Evolutionary conservation across 2,329 filamentous ascomycete genomes (phyloP), one percentile per base, ranked within the genome.

Genomic region (Stachybotrys chartarum): DNA sequence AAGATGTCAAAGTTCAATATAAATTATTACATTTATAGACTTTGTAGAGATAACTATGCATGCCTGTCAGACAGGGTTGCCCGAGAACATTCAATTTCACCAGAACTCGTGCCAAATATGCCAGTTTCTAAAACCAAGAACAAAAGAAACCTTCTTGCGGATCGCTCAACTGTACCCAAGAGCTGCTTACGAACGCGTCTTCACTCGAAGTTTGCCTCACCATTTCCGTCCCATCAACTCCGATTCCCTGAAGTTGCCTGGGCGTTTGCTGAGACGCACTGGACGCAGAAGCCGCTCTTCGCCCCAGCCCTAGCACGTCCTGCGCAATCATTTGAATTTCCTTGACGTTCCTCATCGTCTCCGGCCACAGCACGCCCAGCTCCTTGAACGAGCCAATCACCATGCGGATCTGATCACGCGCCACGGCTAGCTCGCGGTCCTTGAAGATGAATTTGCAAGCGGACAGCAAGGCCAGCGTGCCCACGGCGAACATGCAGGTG

Each of bases 401-500:
- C 63, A 75, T 65, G 6, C 72, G 68, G 24, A 76, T 72, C 58
- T 76, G 73, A 30, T 72, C 67, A 55, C 74, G 63, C n/a, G 71
- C 71, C 1, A 70, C 63, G 1, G 64, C 59, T 6, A 75, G 58
- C 16, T 71, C 63, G 30, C 62, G 60, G 0, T 65, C 68, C 7
- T 61, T 62, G n/a, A 75, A 57, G 24, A 70, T 55, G 53, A 64
- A 70, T 14, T 63, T 66, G 57, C 72, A 75, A 3, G 72, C 72
- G 0, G 73, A 72, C 4, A 70, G 59, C 3, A 70, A 61, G 2
- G 68, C 61, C 3, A 75, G 60, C 0, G 68, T 70, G 0, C 69
- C 73, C 17, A 69, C 68, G 46, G 66, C 72, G 12, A 73, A 57
- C 71, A 75, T 75, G 61, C 74, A 76, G 0, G 69, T 72, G 0